phyloP scores from a whole-genome alignment of 2,329 filamentous ascomycete species.

The Nectriaceae sp. region DNA sequence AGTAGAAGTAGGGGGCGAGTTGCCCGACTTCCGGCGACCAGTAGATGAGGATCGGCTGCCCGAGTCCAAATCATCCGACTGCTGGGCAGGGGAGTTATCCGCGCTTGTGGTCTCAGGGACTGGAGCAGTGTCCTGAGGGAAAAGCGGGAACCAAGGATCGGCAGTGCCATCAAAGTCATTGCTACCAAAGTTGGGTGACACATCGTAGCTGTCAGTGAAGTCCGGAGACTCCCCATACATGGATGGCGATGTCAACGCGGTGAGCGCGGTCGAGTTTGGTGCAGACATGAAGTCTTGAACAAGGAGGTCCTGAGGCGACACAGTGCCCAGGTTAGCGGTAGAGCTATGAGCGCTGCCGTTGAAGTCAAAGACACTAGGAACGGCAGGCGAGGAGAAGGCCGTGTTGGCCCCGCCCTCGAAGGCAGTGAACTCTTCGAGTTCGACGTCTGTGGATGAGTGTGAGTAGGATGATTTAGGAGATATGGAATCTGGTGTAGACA shows the following conservation, averaged over 20 bases:
- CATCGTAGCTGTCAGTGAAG: slow-evolving; percentile 68
- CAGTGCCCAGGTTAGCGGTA: slow-evolving; percentile 63
- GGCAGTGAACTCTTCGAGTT: slow-evolving; percentile 59
- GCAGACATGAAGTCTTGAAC: slow-evolving; percentile 73
- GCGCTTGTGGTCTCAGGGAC: slow-evolving; percentile 29
- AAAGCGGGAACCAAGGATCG: slow-evolving; percentile 72
- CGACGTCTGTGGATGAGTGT: slow-evolving; percentile 50
- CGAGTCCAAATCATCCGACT: slow-evolving; percentile 52
- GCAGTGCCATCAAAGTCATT: slow-evolving; percentile 56
- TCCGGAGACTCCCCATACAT: slow-evolving; percentile 75
- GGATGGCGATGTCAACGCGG: slow-evolving; percentile 84
- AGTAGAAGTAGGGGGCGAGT: slow-evolving; percentile 43
- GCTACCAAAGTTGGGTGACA: slow-evolving; percentile 73
- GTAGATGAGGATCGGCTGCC: slow-evolving; percentile 39
- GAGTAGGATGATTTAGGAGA: slow-evolving; percentile 31
- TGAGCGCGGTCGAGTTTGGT: slow-evolving; percentile 80
- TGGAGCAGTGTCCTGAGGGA: slow-evolving; percentile 53
- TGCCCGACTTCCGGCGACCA: slow-evolving; percentile 49
- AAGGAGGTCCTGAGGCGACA: slow-evolving; percentile 82
- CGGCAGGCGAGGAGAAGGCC: slow-evolving; percentile 56
- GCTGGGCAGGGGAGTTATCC: slow-evolving; percentile 45
- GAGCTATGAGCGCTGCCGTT: slow-evolving; percentile 49
- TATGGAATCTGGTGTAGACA: slow-evolving; percentile 9
- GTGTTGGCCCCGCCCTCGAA: slow-evolving; percentile 55
- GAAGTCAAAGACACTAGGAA: slow-evolving; percentile 54